Evolutionary conservation across 495 filamentous ascomycete species (phyloP).

Genomic region (Lasiosphaeriaceae sp.): DNA sequence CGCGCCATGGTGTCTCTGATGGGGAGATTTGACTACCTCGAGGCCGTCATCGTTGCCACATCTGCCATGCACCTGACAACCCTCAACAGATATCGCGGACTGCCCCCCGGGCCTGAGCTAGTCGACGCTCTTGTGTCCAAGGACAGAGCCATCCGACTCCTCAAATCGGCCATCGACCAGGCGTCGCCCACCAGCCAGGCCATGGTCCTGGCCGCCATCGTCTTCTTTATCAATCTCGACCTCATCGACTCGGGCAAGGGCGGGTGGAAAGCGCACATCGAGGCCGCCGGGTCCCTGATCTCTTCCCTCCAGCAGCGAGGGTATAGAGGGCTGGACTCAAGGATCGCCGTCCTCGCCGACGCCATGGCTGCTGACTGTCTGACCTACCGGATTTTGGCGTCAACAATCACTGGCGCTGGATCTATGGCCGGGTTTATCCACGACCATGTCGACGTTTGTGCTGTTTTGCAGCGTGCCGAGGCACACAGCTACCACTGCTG

Average conservation of each 20-base stretch:
- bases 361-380: conserved; percentile 44
- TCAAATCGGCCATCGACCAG: conserved; percentile 33
- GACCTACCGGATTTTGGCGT: conserved; percentile 39
- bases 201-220: conserved; percentile 45
- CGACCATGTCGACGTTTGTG: conserved; percentile 26
- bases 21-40: conserved; percentile 38
- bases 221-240: conserved; percentile 56
- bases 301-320: conserved; percentile 19
- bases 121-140: conserved; percentile 50
- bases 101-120: conserved; percentile 22
- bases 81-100: conserved; percentile 22
- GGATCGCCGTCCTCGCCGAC: conserved; percentile 32
- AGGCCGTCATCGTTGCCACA: conserved; percentile 49
- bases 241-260: conserved; percentile 54
- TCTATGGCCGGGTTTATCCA: conserved; percentile 6
- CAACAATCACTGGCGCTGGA: conserved; percentile 23
- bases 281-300: conserved; percentile 45
- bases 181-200: conserved; percentile 32
- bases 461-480: conserved; percentile 38
- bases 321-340: conserved; percentile 21
- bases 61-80: conserved; percentile 53
- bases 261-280: conserved; percentile 52
- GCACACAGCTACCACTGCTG: conserved; percentile 46
- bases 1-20: conserved; percentile 47
- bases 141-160: conserved; percentile 42